Evolutionary conservation across 345 rosid species (phyloP), one percentile per base, ranked within the genome.

Genomic region (Brassica cretica): DNA sequence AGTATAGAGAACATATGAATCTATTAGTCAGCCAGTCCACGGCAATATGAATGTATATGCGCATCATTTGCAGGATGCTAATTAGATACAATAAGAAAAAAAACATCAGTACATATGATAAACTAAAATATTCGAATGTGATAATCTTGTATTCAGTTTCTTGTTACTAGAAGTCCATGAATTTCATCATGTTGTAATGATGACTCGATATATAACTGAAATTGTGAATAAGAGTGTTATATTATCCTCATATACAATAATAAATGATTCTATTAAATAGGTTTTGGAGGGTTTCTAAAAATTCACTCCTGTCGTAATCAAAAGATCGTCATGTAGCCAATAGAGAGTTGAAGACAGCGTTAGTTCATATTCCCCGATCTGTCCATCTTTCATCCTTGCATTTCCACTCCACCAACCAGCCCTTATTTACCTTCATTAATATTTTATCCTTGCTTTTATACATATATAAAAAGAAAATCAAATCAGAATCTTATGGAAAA

Each of bases 211-310:
- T n/a, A 53, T 6, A 53, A 53, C 60, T 53, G 24, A 16, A 53
- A 16, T 16, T 53, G 60, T 53, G 60, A 53, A 53, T 53, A 53
- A 16, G 3, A 16, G 21, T 53, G 21, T 16, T 16, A 16, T 61
- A 32, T 77, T 16, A 77, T 37, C 51, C 4, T 71, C 51, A 15
- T 25, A 51, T 24, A 25, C 12, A 39, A 71, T 71, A 77, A 64
- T 37, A 71, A 58, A 78, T 72, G 62, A 41, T 30, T 4, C 6
- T 2, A 58, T 72, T 66, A 65, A 78, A 78, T 66, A 72, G 2
- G 67, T 1, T 66, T 78, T 72, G 77, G 81, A 78, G 59, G 81
- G 81, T 58, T 78, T 72, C 77, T 72, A 78, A 78, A 78, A 78
- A 66, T 39, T 8, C 27, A 78, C 68, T 30, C 73, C 76, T 8